Evolutionary conservation across 2,329 filamentous ascomycete species (phyloP).

Genomic region (Alternaria metachromatica): DNA sequence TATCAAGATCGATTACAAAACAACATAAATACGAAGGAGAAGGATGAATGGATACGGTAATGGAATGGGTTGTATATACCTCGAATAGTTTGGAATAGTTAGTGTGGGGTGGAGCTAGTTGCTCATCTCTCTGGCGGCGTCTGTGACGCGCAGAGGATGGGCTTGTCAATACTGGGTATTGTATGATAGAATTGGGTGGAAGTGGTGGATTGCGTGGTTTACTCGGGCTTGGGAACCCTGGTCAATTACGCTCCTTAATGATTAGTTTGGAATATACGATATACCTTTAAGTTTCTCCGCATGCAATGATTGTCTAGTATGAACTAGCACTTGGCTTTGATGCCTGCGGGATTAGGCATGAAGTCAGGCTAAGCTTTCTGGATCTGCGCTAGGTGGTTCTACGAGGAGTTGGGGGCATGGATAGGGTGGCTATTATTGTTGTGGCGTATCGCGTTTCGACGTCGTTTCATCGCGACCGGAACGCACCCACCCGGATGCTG

Average conservation of each 20-base stretch:
- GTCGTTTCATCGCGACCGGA: background rate
- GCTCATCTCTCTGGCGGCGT: background rate
- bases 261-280: slow-evolving; percentile 2
- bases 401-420: background rate
- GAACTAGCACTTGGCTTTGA: background rate
- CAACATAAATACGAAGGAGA: background rate
- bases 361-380: slow-evolving; percentile 8
- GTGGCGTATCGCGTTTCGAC: background rate
- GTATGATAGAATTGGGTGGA: background rate
- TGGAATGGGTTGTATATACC: slow-evolving; percentile 13
- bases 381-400: background rate
- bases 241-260: slow-evolving; percentile 29
- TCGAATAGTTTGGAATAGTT: background rate
- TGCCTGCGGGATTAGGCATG: slow-evolving; percentile 1
- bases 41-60: background rate
- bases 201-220: slow-evolving; percentile 17
- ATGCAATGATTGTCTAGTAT: background rate
- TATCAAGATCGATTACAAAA: background rate
- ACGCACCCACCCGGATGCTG: background rate
- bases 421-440: background rate
- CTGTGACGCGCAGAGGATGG: slow-evolving; percentile 11
- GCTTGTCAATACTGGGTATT: slow-evolving; percentile 1
- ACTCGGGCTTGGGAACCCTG: slow-evolving; percentile 29
- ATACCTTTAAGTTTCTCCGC: background rate
- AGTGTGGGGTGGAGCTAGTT: background rate